Base-by-base conservation (phyloP, 1,284 basidiomycete species). In the Puccinia novopanici region DNA sequence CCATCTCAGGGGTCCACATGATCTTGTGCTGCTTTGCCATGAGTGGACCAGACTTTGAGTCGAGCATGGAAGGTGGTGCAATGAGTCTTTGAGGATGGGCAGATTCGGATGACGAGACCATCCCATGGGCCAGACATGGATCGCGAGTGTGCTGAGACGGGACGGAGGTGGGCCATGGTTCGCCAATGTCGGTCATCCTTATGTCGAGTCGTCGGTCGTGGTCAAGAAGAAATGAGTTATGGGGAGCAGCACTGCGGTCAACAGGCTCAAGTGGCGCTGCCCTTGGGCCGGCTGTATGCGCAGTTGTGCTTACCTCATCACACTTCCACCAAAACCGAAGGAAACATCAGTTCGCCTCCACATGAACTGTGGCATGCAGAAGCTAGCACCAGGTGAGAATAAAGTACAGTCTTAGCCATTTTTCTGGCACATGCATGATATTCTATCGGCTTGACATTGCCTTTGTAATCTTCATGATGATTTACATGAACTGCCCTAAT, bases 1-100 rank as follows among this genome's bases (percentile, higher is more conserved):
- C 70, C 70, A 72, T 72, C 70, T 72, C 70, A 24, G 70, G 70
- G 22, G 70, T 72, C 70, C 70, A 72, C 50, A 72, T 72, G 70
- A 57, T 54, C 52, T 72, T 72, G 70, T 70, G 67, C 27, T 70
- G 67, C 24, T 70, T 70, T 30, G 67, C 67, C 48, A 70, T 54
- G 22, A 54, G 45, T 70, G 67, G 67, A 52, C n/a, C 52, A 0
- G 67, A 52, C 24, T 70, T 70, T 13, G 67, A 45, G 12, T 70
- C 67, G 67, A 70, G 67, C 45, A 37, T 70, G 24, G 67, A 70
- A 12, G 45, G 24, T 9, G 42, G 19, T 30, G 67, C n/a, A 24
- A 70, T n/a, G 24, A 37, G 12, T 52, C 48, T 48, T 17, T 52
- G 67, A 70, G 67, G 22, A 22, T 70, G 67, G 13, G 37, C 45